Percentiles rank a stretch among this genome's conserved stretches.
Evolutionary conservation across 2,329 filamentous ascomycete species (phyloP).

Genomic region (Zymoseptoria brevis): DNA sequence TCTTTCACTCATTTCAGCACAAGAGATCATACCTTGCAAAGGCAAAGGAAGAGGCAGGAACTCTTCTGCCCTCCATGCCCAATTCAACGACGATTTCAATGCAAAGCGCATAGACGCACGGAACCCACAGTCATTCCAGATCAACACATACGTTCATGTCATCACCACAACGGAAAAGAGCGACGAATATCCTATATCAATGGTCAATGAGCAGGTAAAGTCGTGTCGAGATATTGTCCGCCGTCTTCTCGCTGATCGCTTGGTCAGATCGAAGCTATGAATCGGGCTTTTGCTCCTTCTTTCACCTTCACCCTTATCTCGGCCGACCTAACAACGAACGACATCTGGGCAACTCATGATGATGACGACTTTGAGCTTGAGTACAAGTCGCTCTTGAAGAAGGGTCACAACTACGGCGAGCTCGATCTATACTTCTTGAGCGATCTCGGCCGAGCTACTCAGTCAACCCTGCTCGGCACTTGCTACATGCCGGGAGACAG

Average conservation of each 20-base stretch:
- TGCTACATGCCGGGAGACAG: constrained; percentile 28
- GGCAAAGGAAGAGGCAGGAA: constrained; percentile 1
- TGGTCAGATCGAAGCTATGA: not conserved
- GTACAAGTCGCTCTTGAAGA: not conserved
- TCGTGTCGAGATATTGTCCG: not conserved
- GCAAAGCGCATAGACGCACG: not conserved
- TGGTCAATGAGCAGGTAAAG: not conserved
- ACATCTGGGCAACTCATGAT: not conserved
- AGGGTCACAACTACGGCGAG: constrained; percentile 39
- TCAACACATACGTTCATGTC: not conserved
- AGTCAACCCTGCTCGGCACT: constrained; percentile 20
- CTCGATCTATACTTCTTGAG: constrained; percentile 52
- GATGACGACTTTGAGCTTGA: not conserved
- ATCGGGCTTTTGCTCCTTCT: not conserved
- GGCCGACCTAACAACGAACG: not conserved
- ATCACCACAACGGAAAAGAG: not conserved
- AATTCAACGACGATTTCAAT: not conserved
- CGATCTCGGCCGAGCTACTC: constrained; percentile 29
- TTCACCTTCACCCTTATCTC: not conserved
- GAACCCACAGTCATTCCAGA: not conserved
- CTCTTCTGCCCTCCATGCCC: not conserved
- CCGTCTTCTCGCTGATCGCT: not conserved
- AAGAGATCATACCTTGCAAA: not conserved
- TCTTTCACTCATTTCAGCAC: not conserved
- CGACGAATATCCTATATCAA: not conserved